A percentile compares a stretch with the other conserved stretches of the same genome.
phyloP scores from a whole-genome alignment of 805 yeast genomes.

The Spathaspora boniae region DNA sequence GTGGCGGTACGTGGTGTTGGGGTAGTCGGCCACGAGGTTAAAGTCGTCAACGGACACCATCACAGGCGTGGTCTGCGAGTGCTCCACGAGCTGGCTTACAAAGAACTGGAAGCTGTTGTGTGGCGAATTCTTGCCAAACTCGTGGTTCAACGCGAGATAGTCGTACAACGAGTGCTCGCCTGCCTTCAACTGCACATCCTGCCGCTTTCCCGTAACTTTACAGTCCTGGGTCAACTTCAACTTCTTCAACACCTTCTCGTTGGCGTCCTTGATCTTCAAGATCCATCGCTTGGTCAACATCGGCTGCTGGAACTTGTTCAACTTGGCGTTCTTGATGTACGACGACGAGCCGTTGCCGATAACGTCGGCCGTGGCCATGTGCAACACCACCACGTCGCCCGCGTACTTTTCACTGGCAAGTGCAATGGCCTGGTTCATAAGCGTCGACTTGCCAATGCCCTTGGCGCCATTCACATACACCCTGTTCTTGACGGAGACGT shows the following conservation, averaged over 20 bases:
- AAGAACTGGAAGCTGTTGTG: constrained; percentile 51
- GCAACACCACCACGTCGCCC: constrained; percentile 48
- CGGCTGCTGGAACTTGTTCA: constrained; percentile 66
- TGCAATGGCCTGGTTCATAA: constrained; percentile 67
- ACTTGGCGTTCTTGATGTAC: constrained; percentile 50
- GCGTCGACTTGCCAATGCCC: constrained; percentile 78
- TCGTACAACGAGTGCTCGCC: constrained; percentile 42
- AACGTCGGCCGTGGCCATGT: constrained; percentile 57
- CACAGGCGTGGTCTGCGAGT: constrained; percentile 53
- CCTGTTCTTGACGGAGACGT: constrained; percentile 40
- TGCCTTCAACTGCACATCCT: constrained; percentile 29
- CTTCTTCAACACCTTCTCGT: constrained; percentile 30
- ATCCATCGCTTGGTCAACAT: constrained; percentile 66
- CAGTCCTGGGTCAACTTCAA: constrained; percentile 34
- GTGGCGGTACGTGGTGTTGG: constrained; percentile 60
- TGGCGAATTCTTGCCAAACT: constrained; percentile 36
- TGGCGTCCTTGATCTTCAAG: constrained; percentile 39
- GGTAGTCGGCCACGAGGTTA: constrained; percentile 54
- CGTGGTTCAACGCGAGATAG: constrained; percentile 36
- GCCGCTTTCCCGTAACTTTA: constrained; percentile 26
- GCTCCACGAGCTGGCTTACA: constrained; percentile 48
- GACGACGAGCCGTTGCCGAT: constrained; percentile 74
- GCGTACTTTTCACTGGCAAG: constrained; percentile 38
- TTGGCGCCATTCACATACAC: constrained; percentile 60
- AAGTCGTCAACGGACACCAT: constrained; percentile 72